phyloP scores from a whole-genome alignment of 2,329 filamentous ascomycete species.

The Fusarium sp. region DNA sequence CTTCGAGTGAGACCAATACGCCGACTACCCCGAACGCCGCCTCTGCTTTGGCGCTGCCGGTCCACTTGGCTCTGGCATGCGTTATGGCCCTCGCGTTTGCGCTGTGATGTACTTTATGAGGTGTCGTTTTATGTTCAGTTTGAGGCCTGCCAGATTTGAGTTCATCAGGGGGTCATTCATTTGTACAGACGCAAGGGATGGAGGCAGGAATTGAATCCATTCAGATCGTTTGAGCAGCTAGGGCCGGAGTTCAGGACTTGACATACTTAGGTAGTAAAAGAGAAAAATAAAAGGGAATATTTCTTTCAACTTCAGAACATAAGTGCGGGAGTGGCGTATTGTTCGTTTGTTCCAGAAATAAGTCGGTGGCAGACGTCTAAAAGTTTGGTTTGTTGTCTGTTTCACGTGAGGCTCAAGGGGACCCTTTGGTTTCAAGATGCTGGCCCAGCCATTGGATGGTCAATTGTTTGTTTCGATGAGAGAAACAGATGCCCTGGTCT shows the following conservation, averaged over 20 bases:
- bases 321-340: background rate
- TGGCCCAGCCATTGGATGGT: too few species aligned
- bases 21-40: constrained; percentile 31
- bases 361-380: background rate
- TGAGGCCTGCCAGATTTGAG: background rate
- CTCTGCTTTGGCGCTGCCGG: constrained; percentile 26
- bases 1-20: constrained; percentile 27
- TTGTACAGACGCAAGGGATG: constrained; percentile 21
- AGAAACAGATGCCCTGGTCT: background rate
- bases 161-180: constrained; percentile 15
- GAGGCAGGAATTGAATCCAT: constrained; percentile 13
- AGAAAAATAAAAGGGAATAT: constrained; percentile 18
- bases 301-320: background rate
- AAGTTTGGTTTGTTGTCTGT: background rate
- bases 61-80: constrained; percentile 34
- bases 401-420: background rate
- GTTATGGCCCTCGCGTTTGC: constrained; percentile 31
- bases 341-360: background rate
- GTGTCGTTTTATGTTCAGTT: background rate
- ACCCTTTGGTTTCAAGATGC: background rate
- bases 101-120: constrained; percentile 17
- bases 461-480: too few species aligned
- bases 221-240: constrained; percentile 17
- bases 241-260: constrained; percentile 19
- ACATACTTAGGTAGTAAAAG: constrained; percentile 10